Evolutionary conservation across 1,284 basidiomycete species (phyloP), one percentile per base, ranked within the genome.

Genomic region (Agaricales sp.): DNA sequence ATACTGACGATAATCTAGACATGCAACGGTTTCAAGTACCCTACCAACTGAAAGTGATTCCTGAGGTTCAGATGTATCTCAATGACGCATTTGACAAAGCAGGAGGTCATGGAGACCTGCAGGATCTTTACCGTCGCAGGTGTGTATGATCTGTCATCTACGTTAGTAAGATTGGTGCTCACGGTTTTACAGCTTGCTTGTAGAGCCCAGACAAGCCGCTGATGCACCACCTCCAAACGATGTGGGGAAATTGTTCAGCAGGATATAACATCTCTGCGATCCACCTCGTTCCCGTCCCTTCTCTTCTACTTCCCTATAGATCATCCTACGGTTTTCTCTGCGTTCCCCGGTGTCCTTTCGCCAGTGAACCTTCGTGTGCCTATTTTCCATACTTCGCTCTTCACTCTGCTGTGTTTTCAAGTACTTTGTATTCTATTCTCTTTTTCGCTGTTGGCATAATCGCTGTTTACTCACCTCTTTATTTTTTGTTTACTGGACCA

Each of bases 11-110:
- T 47, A 41, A 25, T 45, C 39, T 57, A 85, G 89, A 95, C 59
- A 90, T 98, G 75, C 88, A 92, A 66, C 83, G 92, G 35, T 98
- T 95, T 72, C 95, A 99, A 62, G 79, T 83, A 14, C 75, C 83
- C 1, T 95, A 89, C 66, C 82, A 80, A 54, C 69, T 95, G 50
- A 83, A 87, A 58, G 83, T 82, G 54, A 87, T 95, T 11, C 77
- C 82, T 2, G 92, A 94, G 65, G 80, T 92, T 18, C 89, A 93
- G 60, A 72, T 74, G 45, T 94, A 84, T 62, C 71, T 96, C 24
- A 75, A 73, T 41, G 70, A 76, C 48, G 78, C 79, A 30, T 87
- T 90, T 55, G 80, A 87, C 58, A 80, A 78, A 51, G 78, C 83
- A 2, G 78, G 74, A 58, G 75, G 79, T 52, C 82, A 82, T 50